Percentiles rank a stretch among this genome's conserved stretches.
phyloP scores from a whole-genome alignment of 163 green algal genomes.

The Scenedesmus sp. region DNA sequence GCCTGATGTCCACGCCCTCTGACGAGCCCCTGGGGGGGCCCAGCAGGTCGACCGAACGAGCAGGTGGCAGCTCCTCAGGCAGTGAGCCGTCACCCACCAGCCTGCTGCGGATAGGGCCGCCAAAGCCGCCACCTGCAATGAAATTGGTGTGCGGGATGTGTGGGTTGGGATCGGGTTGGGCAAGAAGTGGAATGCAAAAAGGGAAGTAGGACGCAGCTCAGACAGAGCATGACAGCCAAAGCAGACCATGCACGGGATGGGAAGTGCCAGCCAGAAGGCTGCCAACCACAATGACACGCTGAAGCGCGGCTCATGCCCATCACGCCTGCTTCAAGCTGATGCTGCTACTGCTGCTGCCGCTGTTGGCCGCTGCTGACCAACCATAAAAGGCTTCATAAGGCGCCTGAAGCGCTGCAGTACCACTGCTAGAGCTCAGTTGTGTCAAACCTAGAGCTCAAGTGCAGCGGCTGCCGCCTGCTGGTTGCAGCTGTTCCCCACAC shows the following conservation, averaged over 20 bases:
- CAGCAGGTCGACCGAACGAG: constrained; percentile 30
- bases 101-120: constrained; percentile 53
- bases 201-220: too few relatives aligned
- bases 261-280: too few relatives aligned
- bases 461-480: not conserved
- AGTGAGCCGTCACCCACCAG: constrained; percentile 52
- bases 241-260: too few relatives aligned
- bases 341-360: not conserved
- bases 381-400: not conserved
- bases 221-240: too few relatives aligned
- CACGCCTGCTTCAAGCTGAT: not conserved
- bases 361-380: not conserved
- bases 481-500: not conserved
- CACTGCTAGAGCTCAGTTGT: not conserved
- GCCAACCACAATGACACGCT: not conserved
- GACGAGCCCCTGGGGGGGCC: not conserved
- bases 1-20: constrained; percentile 29
- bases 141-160: not conserved
- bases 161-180: not conserved
- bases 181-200: not conserved
- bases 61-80: constrained; percentile 49
- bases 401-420: not conserved
- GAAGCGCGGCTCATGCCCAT: too few relatives aligned
- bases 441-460: not conserved
- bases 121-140: constrained; percentile 41